Conservation (phyloP, 2,329 filamentous ascomycete genomes). For the Rhynchosporium agropyri region DNA sequence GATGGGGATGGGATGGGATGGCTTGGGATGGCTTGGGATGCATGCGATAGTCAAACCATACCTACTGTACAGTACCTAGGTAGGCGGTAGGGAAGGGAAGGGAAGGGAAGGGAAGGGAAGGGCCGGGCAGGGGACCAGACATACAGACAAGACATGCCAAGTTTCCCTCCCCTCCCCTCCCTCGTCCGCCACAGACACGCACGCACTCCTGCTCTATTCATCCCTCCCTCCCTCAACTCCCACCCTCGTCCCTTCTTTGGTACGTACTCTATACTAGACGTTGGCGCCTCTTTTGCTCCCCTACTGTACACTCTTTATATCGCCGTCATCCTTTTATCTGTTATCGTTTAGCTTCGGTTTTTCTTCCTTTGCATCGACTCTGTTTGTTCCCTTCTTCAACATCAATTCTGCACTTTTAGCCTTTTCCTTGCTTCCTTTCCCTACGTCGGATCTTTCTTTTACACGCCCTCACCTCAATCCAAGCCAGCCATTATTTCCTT, state of each 20-base stretch:
- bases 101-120: too few relatives aligned
- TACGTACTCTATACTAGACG: not conserved
- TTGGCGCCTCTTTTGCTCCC: not conserved
- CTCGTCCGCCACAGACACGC: too few relatives aligned
- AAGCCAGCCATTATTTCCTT: not conserved
- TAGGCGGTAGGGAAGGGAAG: too few relatives aligned
- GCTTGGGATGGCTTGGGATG: too few relatives aligned
- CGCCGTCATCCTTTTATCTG: not conserved
- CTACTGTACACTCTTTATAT: not conserved
- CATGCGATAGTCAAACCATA: too few relatives aligned
- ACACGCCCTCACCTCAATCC: not conserved
- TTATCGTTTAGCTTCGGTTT: not conserved
- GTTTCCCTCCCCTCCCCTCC: too few relatives aligned
- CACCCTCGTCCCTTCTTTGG: not conserved
- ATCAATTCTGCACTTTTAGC: not conserved
- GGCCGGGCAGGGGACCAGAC: too few relatives aligned
- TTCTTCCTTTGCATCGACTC: not conserved
- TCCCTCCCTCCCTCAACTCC: not conserved
- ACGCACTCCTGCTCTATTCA: not conserved
- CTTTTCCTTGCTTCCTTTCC: slow-evolving; percentile 1
- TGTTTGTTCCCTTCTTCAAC: not conserved
- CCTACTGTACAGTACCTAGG: too few relatives aligned
- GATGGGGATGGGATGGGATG: too few relatives aligned
- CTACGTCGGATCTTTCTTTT: not conserved
- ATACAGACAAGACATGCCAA: too few relatives aligned